Evolutionary conservation across 306 rosid genomes (phyloP).

Genomic region (Ziziphus jujuba): DNA sequence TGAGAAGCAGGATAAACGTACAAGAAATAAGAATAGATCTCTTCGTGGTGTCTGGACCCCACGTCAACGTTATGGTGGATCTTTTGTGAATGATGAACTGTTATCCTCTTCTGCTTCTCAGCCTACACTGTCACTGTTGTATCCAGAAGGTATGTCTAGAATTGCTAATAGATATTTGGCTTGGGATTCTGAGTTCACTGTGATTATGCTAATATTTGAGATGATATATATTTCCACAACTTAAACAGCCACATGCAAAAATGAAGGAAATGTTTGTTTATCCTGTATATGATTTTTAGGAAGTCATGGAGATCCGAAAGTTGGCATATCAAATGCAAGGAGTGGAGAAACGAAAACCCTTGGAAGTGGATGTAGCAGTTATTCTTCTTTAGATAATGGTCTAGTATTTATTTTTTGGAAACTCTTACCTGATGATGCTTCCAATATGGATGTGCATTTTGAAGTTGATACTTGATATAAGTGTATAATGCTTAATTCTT

Average conservation of each 20-base stretch:
- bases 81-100: conserved; percentile 37
- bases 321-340: conserved; percentile 36
- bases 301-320: conserved; percentile 35
- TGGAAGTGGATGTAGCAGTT: conserved; percentile 40
- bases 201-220: background rate
- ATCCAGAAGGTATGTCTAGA: conserved; percentile 48
- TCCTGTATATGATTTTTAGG: conserved; percentile 27
- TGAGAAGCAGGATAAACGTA: conserved; percentile 53
- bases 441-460: background rate
- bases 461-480: background rate
- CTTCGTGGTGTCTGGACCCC: conserved; percentile 60
- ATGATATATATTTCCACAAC: background rate
- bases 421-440: conserved; percentile 1
- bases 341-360: conserved; percentile 41
- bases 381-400: conserved; percentile 54
- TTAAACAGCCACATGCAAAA: too few relatives aligned
- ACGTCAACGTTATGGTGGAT: conserved; percentile 46
- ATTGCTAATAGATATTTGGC: background rate
- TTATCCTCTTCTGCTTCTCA: conserved; percentile 33
- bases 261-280: background rate
- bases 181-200: background rate
- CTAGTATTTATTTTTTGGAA: conserved; percentile 34
- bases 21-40: conserved; percentile 55
- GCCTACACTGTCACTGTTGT: conserved; percentile 21
- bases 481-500: background rate